Percentiles rank a stretch among this genome's conserved stretches.
Conservation (phyloP, 2,329 filamentous ascomycete genomes). For the Westerdykella sp. region DNA sequence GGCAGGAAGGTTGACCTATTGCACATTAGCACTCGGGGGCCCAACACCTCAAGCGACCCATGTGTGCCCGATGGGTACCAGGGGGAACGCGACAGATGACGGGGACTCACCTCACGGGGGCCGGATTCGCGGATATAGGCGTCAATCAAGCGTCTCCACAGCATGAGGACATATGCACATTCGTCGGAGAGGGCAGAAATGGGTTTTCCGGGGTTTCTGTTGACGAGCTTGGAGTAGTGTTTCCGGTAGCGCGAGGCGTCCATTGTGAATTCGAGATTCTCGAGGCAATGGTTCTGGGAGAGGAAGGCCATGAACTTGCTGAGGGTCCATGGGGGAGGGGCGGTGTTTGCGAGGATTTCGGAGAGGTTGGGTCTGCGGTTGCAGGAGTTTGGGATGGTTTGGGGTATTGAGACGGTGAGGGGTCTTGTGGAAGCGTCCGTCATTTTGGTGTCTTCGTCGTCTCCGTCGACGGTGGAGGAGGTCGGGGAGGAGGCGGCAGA, state of each 20-base stretch:
- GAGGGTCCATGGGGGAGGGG: conserved; percentile 82
- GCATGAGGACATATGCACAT: conserved; percentile 63
- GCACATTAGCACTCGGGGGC: conserved; percentile 12
- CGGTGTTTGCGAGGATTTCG: conserved; percentile 81
- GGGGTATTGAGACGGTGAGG: conserved; percentile 47
- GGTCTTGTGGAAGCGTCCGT: conserved; percentile 46
- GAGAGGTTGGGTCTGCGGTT: conserved; percentile 65
- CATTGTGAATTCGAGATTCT: conserved; percentile 94
- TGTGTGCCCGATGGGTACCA: neutral
- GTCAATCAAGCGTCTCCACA: conserved; percentile 84
- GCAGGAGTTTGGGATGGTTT: conserved; percentile 41
- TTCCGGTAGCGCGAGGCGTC: conserved; percentile 81
- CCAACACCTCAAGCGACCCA: too few species aligned
- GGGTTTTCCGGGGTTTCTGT: conserved; percentile 42
- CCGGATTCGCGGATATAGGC: conserved; percentile 63
- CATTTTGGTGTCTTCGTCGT: conserved; percentile 45
- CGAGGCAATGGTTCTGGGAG: conserved; percentile 93
- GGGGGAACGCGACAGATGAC: too few species aligned
- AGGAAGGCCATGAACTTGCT: conserved; percentile 94
- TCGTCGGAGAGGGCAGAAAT: conserved; percentile 51
- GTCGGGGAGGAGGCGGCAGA: conserved; percentile 32
- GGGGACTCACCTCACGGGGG: conserved; percentile 28
- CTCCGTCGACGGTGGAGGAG: conserved; percentile 23
- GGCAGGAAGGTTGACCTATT: conserved; percentile 65
- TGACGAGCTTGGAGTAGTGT: conserved; percentile 55